phyloP scores from a whole-genome alignment of 1,284 basidiomycete species.

The Pyrrhoderma noxium region DNA sequence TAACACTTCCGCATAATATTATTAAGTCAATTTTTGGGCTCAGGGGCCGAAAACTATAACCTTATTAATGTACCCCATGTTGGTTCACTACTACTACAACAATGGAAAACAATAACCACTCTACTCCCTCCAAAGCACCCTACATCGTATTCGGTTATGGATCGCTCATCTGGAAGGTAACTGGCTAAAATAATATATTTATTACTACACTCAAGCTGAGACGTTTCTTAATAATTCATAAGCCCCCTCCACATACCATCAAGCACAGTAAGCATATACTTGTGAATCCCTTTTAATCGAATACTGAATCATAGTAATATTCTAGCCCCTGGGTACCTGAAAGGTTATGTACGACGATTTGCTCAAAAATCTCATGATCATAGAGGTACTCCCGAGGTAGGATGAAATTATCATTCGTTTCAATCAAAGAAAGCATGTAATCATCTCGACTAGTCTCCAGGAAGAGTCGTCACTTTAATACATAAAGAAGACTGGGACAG shows the following conservation, averaged over 20 bases:
- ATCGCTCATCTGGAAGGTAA: conserved; percentile 75
- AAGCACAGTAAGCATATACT: conserved; percentile 39
- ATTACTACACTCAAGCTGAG: no score
- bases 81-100: no score
- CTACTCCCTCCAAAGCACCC: conserved; percentile 22
- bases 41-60: no score
- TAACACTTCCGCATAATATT: no score
- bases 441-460: conserved; percentile 47
- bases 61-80: no score
- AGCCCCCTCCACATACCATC: conserved; percentile 70
- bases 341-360: conserved; percentile 80
- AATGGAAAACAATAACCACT: no score
- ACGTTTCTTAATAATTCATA: no score
- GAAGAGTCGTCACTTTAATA: conserved; percentile 84
- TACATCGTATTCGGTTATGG: conserved; percentile 78
- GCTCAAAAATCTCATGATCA: conserved; percentile 86
- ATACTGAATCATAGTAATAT: background rate
- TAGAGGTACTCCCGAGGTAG: conserved; percentile 71
- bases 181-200: no score
- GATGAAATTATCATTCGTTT: background rate
- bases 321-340: conserved; percentile 71
- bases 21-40: no score
- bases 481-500: conserved; percentile 77
- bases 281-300: background rate
- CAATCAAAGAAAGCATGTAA: background rate